Percentiles rank a stretch among this genome's conserved stretches.
phyloP scores from a whole-genome alignment of 2,329 filamentous ascomycete genomes.

The Colletotrichum somersetense region DNA sequence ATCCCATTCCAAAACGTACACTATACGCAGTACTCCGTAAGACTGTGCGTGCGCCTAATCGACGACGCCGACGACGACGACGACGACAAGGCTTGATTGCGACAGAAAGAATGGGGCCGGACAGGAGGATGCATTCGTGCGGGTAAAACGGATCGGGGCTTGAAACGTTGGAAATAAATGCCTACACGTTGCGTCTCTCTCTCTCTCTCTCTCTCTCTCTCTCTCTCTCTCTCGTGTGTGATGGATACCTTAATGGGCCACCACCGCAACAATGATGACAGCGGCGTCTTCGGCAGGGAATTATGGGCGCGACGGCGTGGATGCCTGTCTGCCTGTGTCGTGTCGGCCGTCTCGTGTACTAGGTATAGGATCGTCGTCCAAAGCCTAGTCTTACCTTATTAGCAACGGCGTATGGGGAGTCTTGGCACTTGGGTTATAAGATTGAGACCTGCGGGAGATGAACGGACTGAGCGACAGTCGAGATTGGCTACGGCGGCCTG shows the following conservation, averaged over 20 bases:
- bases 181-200: neutral
- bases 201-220: neutral
- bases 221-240: neutral
- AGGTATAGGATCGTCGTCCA: conserved; percentile 29
- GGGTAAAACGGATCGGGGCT: conserved; percentile 10
- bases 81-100: conserved; percentile 34
- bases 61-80: no score
- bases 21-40: neutral
- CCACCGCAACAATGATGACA: neutral
- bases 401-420: neutral
- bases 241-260: conserved; percentile 8
- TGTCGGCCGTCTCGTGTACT: neutral
- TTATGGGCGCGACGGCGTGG: conserved; percentile 16
- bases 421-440: conserved; percentile 31
- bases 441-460: conserved; percentile 30
- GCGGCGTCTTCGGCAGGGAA: conserved; percentile 11
- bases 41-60: conserved; percentile 27
- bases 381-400: conserved; percentile 20
- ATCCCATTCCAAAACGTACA: conserved; percentile 18
- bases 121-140: neutral
- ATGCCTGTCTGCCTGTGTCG: conserved; percentile 19
- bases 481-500: conserved; percentile 33
- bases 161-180: conserved; percentile 17
- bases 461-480: conserved; percentile 22
- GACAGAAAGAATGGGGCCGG: conserved; percentile 1